phyloP scores from a whole-genome alignment of 352 stramenopile species.

The Globisporangium emineosum region DNA sequence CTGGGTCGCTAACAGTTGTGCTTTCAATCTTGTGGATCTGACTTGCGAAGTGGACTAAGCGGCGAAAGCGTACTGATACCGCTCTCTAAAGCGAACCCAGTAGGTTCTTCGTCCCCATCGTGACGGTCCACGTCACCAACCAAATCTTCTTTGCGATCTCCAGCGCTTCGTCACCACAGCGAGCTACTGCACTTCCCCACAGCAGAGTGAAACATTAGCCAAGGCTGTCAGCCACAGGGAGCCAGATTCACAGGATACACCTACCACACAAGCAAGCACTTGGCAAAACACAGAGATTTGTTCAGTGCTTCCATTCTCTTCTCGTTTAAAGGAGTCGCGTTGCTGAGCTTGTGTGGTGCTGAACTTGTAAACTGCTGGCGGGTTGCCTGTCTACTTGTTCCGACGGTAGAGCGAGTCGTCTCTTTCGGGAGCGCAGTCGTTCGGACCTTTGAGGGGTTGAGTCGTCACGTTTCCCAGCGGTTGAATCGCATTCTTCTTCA shows the following conservation, averaged over 20 bases:
- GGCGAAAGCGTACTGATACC: slow-evolving; percentile 48
- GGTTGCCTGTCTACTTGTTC: slow-evolving; percentile 10
- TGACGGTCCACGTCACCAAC: background rate
- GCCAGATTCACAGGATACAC: background rate
- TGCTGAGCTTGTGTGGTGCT: background rate
- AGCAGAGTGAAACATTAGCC: background rate
- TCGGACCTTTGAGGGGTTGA: slow-evolving; percentile 12
- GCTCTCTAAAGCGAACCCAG: slow-evolving; percentile 15
- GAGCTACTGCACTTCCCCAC: slow-evolving; percentile 38
- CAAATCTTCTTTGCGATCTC: slow-evolving; percentile 3
- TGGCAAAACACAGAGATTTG: background rate
- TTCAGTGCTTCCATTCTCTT: slow-evolving; percentile 3
- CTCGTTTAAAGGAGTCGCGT: background rate
- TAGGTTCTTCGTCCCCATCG: slow-evolving; percentile 6
- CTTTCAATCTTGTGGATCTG: background rate
- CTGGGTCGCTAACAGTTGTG: background rate
- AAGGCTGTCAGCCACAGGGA: background rate
- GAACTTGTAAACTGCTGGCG: background rate
- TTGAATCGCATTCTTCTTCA: slow-evolving; percentile 48
- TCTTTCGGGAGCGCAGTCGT: background rate
- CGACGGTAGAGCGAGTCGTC: slow-evolving; percentile 6
- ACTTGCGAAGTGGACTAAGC: slow-evolving; percentile 2
- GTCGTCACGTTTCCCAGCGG: slow-evolving; percentile 44
- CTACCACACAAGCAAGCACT: too few species aligned
- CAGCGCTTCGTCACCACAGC: slow-evolving; percentile 25